Base-by-base conservation (phyloP, 306 rosid species). In the Casuarina cunninghamiana region DNA sequence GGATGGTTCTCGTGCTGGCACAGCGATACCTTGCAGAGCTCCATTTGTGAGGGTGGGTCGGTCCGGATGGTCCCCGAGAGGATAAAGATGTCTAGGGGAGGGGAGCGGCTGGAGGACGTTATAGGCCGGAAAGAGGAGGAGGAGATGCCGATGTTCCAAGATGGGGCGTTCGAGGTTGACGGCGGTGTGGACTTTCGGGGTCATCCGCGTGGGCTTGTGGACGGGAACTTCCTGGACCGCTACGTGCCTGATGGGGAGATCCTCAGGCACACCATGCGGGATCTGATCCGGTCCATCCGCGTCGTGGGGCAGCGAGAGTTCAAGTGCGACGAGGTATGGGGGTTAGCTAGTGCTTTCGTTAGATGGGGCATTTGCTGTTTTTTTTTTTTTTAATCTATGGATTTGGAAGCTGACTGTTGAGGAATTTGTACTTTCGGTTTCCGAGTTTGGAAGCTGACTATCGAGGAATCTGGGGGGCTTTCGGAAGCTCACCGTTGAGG, bases 1-100 rank as follows among this genome's bases (percentile, higher is more conserved):
- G 93, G 98, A 10, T 92, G 97, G 98, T 92, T 94, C 80, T 82
- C 90, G 78, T 94, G 98, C 76, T 82, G 82, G 89, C 80, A 83
- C 85, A 90, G 94, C 8, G 93, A 87, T 61, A 87, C 96, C 0
- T 65, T 92, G 11, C 46, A 66, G 74, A 92, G 97, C 87, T 92
- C 97, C 2, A 79, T 94, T 1, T 94, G 98, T 39, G 97, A 92
- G 77, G 98, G 95, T 0, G 96, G 90, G 2, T 73, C 83, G 67
- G 54, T 94, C 17, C 79, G 88, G 57, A 89, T 94, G 96, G 86
- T 84, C 41, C 90, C 96, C 46, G 91, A 77, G 72, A 90, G 80
- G 86, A 79, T 91, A 1, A 42, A 9, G 48, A 85, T 90, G 97
- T 85, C 97, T 1, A 51, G 3, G 2, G 98, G 98, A 0, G 98